Conservation (phyloP, 2,329 filamentous ascomycete genomes). For the Aspergillaceae sp. region DNA sequence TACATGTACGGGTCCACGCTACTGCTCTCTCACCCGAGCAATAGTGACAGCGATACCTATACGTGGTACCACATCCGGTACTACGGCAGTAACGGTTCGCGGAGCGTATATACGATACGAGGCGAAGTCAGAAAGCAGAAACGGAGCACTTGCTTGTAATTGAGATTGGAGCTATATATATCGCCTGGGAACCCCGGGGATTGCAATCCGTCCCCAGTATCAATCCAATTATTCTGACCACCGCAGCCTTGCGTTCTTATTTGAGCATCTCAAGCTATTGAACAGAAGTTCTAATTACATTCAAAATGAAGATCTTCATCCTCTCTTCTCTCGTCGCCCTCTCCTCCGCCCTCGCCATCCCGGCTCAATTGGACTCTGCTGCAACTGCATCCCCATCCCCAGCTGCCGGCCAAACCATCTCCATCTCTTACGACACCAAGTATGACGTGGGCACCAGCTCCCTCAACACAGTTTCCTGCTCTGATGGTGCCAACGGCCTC, state of each 20-base stretch:
- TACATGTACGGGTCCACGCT: too few relatives aligned
- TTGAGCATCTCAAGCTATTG: background rate
- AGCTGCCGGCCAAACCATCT: slow-evolving; percentile 16
- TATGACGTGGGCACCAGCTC: slow-evolving; percentile 56
- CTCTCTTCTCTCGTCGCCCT: slow-evolving; percentile 13
- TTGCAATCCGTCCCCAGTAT: background rate
- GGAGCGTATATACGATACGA: background rate
- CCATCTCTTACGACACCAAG: slow-evolving; percentile 62
- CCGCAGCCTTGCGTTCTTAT: background rate
- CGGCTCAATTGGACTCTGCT: slow-evolving; percentile 4
- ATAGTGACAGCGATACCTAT: background rate
- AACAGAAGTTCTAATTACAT: slow-evolving; percentile 2
- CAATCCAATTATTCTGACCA: background rate
- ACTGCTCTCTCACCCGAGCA: too few relatives aligned
- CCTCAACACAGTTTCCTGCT: slow-evolving; percentile 44
- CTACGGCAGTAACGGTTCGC: background rate
- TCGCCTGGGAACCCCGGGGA: background rate
- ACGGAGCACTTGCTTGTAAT: background rate
- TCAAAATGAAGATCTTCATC: slow-evolving; percentile 20
- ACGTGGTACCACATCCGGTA: background rate
- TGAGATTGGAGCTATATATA: background rate
- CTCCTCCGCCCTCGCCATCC: slow-evolving; percentile 16
- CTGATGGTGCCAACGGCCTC: slow-evolving; percentile 29
- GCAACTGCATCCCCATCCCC: slow-evolving; percentile 4
- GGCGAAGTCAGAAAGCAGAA: background rate